Evolutionary conservation across 1,139 yeast genomes (phyloP).

Genomic region (Pichia sp.): DNA sequence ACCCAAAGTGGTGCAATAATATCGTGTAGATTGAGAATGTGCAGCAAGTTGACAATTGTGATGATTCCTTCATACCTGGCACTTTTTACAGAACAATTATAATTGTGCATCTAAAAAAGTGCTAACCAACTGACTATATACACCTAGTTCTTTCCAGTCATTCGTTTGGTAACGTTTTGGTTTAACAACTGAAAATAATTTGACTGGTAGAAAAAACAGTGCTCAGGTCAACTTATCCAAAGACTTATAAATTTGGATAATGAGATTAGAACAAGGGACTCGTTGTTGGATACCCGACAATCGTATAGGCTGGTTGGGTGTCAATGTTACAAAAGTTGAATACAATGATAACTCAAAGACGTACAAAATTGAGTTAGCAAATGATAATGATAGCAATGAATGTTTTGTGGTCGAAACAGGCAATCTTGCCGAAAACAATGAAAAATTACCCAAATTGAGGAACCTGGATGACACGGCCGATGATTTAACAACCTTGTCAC

Average conservation of each 20-base stretch:
- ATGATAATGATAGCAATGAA: conserved; percentile 52
- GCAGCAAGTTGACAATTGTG: neutral
- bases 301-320: conserved; percentile 86
- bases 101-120: neutral
- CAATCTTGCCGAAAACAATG: conserved; percentile 41
- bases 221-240: neutral
- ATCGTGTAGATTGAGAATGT: neutral
- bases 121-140: neutral
- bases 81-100: neutral
- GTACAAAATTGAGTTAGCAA: conserved; percentile 54
- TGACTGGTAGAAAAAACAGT: neutral
- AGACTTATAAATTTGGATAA: neutral
- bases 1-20: conserved; percentile 3
- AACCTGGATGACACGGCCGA: conserved; percentile 96
- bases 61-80: neutral
- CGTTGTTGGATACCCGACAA: conserved; percentile 97
- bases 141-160: neutral
- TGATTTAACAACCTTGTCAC: conserved; percentile 86
- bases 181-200: neutral
- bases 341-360: conserved; percentile 36
- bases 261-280: conserved; percentile 28
- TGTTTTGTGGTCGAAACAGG: conserved; percentile 52
- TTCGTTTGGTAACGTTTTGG: neutral
- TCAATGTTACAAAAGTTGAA: conserved; percentile 56
- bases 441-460: conserved; percentile 70